Evolutionary conservation across 257 asterid genomes (phyloP).

Genomic region (Nicotiana undulata): DNA sequence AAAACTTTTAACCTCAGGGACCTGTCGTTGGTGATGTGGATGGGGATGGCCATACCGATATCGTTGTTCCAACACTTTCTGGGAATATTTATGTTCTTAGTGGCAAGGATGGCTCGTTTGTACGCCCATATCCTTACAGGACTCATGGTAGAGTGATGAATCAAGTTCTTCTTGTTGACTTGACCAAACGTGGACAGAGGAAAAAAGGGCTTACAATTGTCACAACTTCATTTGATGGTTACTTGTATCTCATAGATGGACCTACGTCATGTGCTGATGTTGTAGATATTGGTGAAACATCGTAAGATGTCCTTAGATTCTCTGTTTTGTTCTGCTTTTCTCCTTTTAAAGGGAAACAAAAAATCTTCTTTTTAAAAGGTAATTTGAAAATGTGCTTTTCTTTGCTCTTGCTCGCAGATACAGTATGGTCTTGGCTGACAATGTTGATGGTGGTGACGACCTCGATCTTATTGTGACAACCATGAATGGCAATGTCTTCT

Average conservation of each 20-base stretch:
- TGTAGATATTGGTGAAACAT: conserved; percentile 98
- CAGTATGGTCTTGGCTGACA: conserved; percentile 99
- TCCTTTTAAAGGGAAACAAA: not conserved
- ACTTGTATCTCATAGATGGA: conserved; percentile 91
- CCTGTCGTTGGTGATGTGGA: conserved; percentile 91
- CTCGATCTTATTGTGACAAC: conserved; percentile 96
- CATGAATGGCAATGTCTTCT: conserved; percentile 98
- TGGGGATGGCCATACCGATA: conserved; percentile 96
- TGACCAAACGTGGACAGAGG: conserved; percentile 84
- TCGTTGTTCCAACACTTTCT: conserved; percentile 88
- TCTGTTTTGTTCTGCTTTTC: not conserved
- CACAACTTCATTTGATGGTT: conserved; percentile 93
- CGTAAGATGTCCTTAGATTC: conserved; percentile 43
- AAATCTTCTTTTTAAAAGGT: not conserved
- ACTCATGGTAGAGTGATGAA: conserved; percentile 98
- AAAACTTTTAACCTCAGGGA: conserved; percentile 30
- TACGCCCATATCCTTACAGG: conserved; percentile 89
- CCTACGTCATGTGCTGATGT: conserved; percentile 98
- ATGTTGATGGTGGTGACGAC: conserved; percentile 98
- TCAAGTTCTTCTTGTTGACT: conserved; percentile 93
- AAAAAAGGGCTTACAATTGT: conserved; percentile 90
- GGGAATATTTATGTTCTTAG: conserved; percentile 95
- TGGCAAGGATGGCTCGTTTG: conserved; percentile 88
- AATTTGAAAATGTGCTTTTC: not conserved
- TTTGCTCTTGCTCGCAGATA: conserved; percentile 49